Base-by-base conservation (phyloP, 805 yeast species). In the Tetrapisispora phaffii region DNA sequence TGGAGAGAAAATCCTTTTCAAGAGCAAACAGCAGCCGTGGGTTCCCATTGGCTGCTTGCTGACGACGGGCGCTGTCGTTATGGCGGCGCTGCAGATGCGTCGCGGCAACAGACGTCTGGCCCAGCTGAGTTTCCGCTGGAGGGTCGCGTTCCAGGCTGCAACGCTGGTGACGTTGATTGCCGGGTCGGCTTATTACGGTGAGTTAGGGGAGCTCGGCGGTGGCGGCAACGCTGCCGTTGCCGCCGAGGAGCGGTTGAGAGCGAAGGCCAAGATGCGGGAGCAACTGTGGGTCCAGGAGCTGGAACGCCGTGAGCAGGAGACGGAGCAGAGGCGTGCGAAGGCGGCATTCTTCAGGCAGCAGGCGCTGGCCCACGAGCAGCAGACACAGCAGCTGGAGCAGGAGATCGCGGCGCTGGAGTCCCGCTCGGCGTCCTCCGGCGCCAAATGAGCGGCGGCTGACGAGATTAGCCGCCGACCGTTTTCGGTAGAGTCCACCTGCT, bases 201-300 rank as follows among this genome's bases (percentile, higher is more conserved):
- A n/a, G n/a, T n/a, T n/a, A n/a, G n/a, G n/a, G n/a, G n/a, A n/a
- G n/a, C n/a, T 76, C 62, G 88, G 85, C 49, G 76, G 75, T 24
- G 34, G 16, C 6, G 15, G 24, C 24, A 23, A 12, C n/a, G 32
- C 29, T 5, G 10, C 63, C 23, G 62, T 70, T 22, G 70, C 62
- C 33, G 71, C 72, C 42, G 90, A 85, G 53, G 90, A 84, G 28
- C 60, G 70, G 50, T 70, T 85, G 53, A 69, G 77, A 35, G 84
- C 80, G 55, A 84, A 85, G 75, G 95, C 97, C 35, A 82, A 82
- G 63, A 67, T 77, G 59, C 80, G 97, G 70, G 96, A 89, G 60
- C 71, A 69, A 56, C 60, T 89, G 52, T 89, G 97, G 97, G 82
- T 88, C 49, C 86, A 84, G 59, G 94, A 84, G 58, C 72, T 88